Conservation (phyloP, 2,329 filamentous ascomycete species). For the Didymella keratinophila region DNA sequence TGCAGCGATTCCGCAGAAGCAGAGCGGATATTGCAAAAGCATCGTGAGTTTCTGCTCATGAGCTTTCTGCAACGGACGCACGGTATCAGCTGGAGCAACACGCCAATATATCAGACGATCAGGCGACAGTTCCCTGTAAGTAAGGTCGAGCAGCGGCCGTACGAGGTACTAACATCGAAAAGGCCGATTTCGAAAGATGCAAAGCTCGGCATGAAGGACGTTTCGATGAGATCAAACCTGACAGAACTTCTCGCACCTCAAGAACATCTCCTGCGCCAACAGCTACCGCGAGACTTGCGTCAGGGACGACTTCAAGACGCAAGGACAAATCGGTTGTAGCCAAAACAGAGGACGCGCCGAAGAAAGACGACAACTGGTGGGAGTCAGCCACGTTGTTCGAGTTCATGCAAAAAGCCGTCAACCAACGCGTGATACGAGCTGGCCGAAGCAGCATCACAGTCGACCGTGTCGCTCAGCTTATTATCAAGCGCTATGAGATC, state of each 20-base stretch:
- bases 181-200: constrained; percentile 44
- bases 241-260: constrained; percentile 17
- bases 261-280: constrained; percentile 22
- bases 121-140: constrained; percentile 49
- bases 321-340: constrained; percentile 18
- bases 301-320: constrained; percentile 3
- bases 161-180: constrained; percentile 16
- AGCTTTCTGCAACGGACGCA: constrained; percentile 56
- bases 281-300: not conserved
- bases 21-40: constrained; percentile 42
- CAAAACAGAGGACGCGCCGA: constrained; percentile 33
- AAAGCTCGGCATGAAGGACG: constrained; percentile 45
- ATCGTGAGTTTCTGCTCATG: constrained; percentile 55
- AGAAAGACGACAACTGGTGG: constrained; percentile 53
- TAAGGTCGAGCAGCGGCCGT: not conserved
- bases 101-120: constrained; percentile 54
- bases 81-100: constrained; percentile 55
- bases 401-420: constrained; percentile 51
- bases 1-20: constrained; percentile 39
- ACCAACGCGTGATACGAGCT: constrained; percentile 39
- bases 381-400: constrained; percentile 49
- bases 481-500: constrained; percentile 49
- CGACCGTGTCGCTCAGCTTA: constrained; percentile 43
- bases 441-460: constrained; percentile 45
- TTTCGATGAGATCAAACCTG: constrained; percentile 24